Evolutionary conservation across 352 stramenopile species (phyloP).

Genomic region (Pilasporangium apinafurcum): DNA sequence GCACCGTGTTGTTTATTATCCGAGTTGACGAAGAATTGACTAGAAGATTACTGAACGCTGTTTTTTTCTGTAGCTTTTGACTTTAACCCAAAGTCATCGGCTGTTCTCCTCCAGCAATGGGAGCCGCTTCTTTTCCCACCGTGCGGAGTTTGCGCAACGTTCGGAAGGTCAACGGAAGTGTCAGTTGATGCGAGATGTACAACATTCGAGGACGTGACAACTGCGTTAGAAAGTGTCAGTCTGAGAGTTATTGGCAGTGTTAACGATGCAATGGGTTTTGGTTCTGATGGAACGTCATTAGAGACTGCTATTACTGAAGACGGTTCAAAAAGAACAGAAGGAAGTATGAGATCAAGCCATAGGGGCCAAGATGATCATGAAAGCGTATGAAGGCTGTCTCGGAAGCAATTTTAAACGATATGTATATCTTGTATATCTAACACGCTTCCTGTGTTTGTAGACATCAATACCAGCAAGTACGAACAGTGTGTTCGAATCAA

Average conservation of each 20-base stretch:
- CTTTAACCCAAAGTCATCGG: constrained; percentile 8
- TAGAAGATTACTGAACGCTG: constrained; percentile 5
- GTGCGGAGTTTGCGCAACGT: constrained; percentile 43
- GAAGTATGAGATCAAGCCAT: no score
- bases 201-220: constrained; percentile 23
- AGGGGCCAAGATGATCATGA: no score
- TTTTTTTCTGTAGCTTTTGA: neutral
- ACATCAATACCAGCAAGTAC: no score
- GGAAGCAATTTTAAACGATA: no score
- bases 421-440: no score
- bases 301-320: no score
- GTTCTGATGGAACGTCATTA: neutral
- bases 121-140: constrained; percentile 17
- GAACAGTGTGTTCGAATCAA: no score
- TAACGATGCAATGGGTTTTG: neutral
- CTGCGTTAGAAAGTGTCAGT: constrained; percentile 3
- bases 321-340: no score
- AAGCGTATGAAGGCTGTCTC: no score
- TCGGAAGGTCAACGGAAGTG: constrained; percentile 13
- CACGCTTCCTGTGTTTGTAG: no score
- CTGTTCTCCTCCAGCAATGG: neutral
- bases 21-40: neutral
- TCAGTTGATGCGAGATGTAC: constrained; percentile 14
- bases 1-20: constrained; percentile 4
- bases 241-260: neutral